Percentiles rank a stretch among this genome's conserved stretches.
Evolutionary conservation across 129 eudicot species (phyloP).

Genomic region (Helianthus annuus): HanXRQr2.0-SUNRISE NC_035446.2:139173599-139174098

Average conservation of each 20-base stretch:
- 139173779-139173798: neutral
- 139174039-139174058: no score
- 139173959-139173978: neutral
- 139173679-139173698: neutral
- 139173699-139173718: neutral
- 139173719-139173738: neutral
- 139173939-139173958: neutral
- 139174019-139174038: no score
- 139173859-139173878: constrained; percentile 38
- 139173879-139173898: neutral
- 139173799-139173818: neutral
- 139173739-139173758: neutral
- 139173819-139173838: neutral
- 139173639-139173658: neutral
- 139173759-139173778: neutral
- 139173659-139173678: constrained; percentile 4
- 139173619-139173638: no score
- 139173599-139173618: no score
- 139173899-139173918: constrained; percentile 23
- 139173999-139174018: neutral
- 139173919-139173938: constrained; percentile 32
- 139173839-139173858: constrained; percentile 8
- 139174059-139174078: no score
- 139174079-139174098: no score
- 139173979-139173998: neutral